These are phyloP conservation scores for Solanum tacnaense DNA, from an alignment of 257 asterid species.

Conservation along the genomic window DNA sequence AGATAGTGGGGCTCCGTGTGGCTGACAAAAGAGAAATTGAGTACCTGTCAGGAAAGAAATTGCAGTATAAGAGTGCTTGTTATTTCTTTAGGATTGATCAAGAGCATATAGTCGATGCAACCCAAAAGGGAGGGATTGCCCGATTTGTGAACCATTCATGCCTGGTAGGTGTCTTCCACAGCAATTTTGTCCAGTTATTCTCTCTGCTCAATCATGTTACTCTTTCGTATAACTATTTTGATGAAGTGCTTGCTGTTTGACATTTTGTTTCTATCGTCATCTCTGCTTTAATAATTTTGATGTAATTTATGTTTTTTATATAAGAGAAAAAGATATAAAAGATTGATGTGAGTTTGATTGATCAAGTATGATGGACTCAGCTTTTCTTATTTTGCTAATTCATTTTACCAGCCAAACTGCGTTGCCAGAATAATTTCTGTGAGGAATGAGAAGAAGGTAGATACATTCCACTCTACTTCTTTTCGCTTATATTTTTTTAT, in stretches of 20 bases:
- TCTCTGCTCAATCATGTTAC: neutral
- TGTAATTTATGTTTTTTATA: neutral
- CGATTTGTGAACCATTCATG: slow-evolving; percentile 70
- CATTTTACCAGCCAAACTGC: slow-evolving; percentile 44
- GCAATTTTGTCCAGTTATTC: neutral
- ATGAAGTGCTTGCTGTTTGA: neutral
- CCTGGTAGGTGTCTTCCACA: slow-evolving; percentile 17
- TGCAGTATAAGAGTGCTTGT: slow-evolving; percentile 59
- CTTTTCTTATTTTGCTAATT: neutral
- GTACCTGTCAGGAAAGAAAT: slow-evolving; percentile 51
- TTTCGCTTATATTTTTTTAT: neutral
- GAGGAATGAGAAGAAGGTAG: slow-evolving; percentile 59
- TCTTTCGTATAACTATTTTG: neutral
- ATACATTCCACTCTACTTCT: neutral
- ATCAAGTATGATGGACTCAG: neutral
- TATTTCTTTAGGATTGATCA: slow-evolving; percentile 56
- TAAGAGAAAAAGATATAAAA: neutral
- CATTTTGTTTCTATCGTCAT: neutral
- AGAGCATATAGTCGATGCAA: slow-evolving; percentile 56
- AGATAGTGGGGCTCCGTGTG: slow-evolving; percentile 55
- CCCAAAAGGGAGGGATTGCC: slow-evolving; percentile 70
- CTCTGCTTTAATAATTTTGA: neutral
- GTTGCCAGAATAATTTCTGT: slow-evolving; percentile 48
- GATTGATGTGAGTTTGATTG: neutral
- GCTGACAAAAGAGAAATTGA: slow-evolving; percentile 58